A percentile compares a stretch with the other conserved stretches of the same genome.
Evolutionary conservation across 495 filamentous ascomycete species (phyloP).

Genomic region (Xylaria castorea): DNA sequence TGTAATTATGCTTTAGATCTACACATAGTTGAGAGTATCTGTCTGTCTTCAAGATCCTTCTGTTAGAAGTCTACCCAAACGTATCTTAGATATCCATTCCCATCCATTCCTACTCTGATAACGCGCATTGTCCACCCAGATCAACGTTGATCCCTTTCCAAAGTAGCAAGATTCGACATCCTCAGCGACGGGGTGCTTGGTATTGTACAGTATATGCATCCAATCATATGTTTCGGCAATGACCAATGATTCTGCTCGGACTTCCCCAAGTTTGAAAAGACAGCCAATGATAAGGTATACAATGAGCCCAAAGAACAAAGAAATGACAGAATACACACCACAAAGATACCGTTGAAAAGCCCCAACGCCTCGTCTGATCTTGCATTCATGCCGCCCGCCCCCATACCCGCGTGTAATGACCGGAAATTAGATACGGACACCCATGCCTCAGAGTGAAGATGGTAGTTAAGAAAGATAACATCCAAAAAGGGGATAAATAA

Average conservation of each 20-base stretch:
- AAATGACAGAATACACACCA: slow-evolving; percentile 12
- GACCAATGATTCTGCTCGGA: background rate
- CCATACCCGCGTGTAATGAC: background rate
- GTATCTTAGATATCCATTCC: background rate
- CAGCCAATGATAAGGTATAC: background rate
- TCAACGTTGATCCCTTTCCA: background rate
- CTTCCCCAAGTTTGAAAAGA: background rate
- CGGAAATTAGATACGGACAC: background rate
- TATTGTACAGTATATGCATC: slow-evolving; percentile 11
- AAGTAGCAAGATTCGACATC: slow-evolving; percentile 27
- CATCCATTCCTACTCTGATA: background rate
- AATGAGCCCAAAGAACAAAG: slow-evolving; percentile 4
- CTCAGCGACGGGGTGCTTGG: slow-evolving; percentile 16
- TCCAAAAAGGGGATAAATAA: background rate
- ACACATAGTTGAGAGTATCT: slow-evolving; percentile 21
- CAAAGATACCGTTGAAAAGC: background rate
- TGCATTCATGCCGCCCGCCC: slow-evolving; percentile 17
- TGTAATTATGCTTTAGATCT: background rate
- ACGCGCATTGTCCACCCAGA: background rate
- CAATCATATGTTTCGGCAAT: background rate
- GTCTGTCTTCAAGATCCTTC: background rate
- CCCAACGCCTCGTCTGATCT: slow-evolving; percentile 28
- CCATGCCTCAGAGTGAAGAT: background rate
- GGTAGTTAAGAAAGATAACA: background rate
- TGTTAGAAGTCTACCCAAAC: background rate